Percentiles rank a stretch among this genome's conserved stretches.
phyloP scores from a whole-genome alignment of 495 filamentous ascomycete species.

The Penicillium coprophilum region DNA sequence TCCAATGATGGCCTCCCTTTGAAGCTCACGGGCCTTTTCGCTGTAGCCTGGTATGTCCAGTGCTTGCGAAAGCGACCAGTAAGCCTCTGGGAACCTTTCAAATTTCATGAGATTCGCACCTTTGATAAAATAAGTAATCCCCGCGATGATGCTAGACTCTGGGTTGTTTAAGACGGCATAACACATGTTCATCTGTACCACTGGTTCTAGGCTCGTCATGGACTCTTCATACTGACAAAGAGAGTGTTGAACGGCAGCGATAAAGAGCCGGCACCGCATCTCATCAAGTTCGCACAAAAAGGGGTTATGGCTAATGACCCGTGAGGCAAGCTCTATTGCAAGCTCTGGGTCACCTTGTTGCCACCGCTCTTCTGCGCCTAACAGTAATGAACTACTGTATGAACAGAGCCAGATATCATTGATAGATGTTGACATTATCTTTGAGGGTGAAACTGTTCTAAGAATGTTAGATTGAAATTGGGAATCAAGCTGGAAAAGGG shows the following conservation, averaged over 20 bases:
- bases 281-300: conserved; percentile 10
- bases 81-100: conserved; percentile 17
- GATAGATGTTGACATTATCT: conserved; percentile 11
- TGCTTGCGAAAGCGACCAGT: conserved; percentile 16
- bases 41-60: conserved; percentile 19
- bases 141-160: conserved; percentile 1
- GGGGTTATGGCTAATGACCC: conserved; percentile 7
- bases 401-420: conserved; percentile 23
- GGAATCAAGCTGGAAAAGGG: neutral
- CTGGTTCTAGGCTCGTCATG: conserved; percentile 5
- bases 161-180: neutral
- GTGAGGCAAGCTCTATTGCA: conserved; percentile 11
- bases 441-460: neutral
- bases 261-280: conserved; percentile 16
- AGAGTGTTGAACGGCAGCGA: conserved; percentile 16
- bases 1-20: conserved; percentile 13
- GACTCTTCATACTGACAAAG: conserved; percentile 14
- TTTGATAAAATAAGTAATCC: conserved; percentile 21
- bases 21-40: conserved; percentile 15
- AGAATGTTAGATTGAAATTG: neutral
- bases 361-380: conserved; percentile 21
- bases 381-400: neutral
- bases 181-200: conserved; percentile 4
- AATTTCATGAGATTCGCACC: conserved; percentile 18
- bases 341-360: conserved; percentile 8